Evolutionary conservation across 805 yeast species (phyloP).

Genomic region (Candida insectalens): DNA sequence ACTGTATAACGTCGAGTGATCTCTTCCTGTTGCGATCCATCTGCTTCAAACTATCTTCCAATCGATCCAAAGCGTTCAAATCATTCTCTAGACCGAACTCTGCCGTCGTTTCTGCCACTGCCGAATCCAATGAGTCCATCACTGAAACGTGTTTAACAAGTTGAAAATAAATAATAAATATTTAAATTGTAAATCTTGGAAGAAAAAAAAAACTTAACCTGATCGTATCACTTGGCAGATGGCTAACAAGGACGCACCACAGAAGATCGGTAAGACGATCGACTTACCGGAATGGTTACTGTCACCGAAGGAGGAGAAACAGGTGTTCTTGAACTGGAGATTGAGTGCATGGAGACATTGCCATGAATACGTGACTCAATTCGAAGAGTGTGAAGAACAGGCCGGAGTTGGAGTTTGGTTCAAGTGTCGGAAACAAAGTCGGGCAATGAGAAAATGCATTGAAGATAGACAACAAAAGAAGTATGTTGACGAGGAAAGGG

Average conservation of each 20-base stretch:
- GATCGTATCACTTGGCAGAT: no score
- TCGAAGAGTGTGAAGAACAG: constrained; percentile 55
- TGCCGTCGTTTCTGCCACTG: constrained; percentile 7
- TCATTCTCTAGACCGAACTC: constrained; percentile 43
- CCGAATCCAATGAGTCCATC: constrained; percentile 7
- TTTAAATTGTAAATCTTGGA: no score
- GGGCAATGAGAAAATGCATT: constrained; percentile 56
- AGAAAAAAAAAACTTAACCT: no score
- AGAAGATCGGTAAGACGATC: no score
- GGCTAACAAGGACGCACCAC: no score
- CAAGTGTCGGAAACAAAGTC: constrained; percentile 50
- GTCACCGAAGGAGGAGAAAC: constrained; percentile 68
- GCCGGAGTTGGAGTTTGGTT: constrained; percentile 59
- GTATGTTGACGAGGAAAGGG: constrained; percentile 62
- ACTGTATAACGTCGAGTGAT: background rate
- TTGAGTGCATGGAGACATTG: constrained; percentile 55
- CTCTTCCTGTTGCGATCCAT: constrained; percentile 3
- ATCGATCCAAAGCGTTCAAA: constrained; percentile 31
- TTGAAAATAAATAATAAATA: no score
- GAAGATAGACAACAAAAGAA: constrained; percentile 47
- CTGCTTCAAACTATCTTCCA: constrained; percentile 5
- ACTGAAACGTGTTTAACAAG: no score
- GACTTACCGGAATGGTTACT: constrained; percentile 75
- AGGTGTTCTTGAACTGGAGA: constrained; percentile 63
- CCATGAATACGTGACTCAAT: constrained; percentile 58